Percentiles rank a stretch among this genome's conserved stretches.
Conservation (phyloP, 176 grass and related monocot genomes). For the Typha latifolia region DNA sequence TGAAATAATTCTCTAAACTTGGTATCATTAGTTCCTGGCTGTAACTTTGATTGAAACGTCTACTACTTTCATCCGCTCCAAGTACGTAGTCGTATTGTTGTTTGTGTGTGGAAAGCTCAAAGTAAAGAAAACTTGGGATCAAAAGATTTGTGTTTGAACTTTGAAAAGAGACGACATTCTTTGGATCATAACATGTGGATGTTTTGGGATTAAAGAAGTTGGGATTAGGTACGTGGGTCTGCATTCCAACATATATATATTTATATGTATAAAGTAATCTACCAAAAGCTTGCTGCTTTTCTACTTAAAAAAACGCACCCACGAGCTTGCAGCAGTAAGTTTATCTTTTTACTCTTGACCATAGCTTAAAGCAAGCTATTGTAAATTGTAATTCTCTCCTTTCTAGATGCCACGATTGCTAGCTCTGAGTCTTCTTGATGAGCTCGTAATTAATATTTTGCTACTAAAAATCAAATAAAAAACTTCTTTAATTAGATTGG, state of each 20-base stretch:
- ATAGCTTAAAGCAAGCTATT: slow-evolving; percentile 3
- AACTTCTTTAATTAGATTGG: no score
- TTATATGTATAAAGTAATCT: neutral
- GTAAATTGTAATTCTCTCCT: neutral
- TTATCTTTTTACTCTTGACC: neutral
- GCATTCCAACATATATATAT: neutral
- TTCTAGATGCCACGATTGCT: neutral
- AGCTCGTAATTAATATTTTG: neutral
- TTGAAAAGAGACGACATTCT: neutral
- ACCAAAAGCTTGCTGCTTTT: slow-evolving; percentile 1
- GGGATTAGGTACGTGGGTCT: neutral
- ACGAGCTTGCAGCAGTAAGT: neutral
- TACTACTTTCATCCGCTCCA: no score
- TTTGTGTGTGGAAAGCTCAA: neutral
- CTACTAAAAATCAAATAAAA: no score
- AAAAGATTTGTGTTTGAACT: neutral
- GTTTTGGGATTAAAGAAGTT: neutral
- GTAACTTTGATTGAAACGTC: no score
- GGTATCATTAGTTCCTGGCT: no score
- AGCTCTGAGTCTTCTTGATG: neutral
- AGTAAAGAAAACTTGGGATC: neutral
- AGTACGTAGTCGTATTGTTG: neutral
- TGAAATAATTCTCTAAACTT: no score
- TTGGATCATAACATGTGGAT: neutral
- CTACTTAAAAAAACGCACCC: neutral